Base-by-base conservation (phyloP, 2,329 filamentous ascomycete species). In the Aspergillus proliferans region DNA sequence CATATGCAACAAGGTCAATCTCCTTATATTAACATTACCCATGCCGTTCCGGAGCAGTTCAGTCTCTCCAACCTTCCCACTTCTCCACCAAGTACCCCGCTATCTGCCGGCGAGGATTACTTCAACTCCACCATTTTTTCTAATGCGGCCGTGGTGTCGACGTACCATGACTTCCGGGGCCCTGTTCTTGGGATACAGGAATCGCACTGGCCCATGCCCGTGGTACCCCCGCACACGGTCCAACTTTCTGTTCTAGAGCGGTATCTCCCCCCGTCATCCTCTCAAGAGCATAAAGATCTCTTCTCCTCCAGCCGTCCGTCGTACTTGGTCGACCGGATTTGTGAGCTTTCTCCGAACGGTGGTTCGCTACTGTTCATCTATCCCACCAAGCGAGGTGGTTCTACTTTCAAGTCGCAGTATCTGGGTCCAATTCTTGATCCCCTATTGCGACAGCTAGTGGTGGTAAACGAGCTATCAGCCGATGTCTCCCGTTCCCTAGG, bases 321-420 rank as follows among this genome's bases (percentile, higher is more conserved):
- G 0, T 71, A 82, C 44, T 70, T 85, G 1, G 75, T 81, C 38
- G 82, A 85, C 59, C 78, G 82, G 19, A 67, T 85, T 19, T 70
- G 74, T 22, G 82, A 85, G 58, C 71, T 85, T 0, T 82, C 81
- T 0, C 70, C 76, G 0, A 63, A 79, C 33, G 73, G 76, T 22
- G 82, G 82, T 41, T 75, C 72, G n/a, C 66, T 85, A 9, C 63
- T 84, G 5, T 81, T 85, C 61, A 75, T 85, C 40, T 85, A 85
- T 56, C 82, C 82, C 0, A 85, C 82, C 3, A 72, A 69, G 54
- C 68, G 70, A 3, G 82, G 82, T 46, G 82, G 73, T 2, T 69
- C 69, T 18, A 81, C 77, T 0, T 85, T 85, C 63, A 77, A 79
- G 63, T 73, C 72, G 9, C 71, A 80, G 34, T 84, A 84, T 53